Evolutionary conservation across 129 eudicot genomes (phyloP).

Genomic region (Glebionis coronaria): DNA sequence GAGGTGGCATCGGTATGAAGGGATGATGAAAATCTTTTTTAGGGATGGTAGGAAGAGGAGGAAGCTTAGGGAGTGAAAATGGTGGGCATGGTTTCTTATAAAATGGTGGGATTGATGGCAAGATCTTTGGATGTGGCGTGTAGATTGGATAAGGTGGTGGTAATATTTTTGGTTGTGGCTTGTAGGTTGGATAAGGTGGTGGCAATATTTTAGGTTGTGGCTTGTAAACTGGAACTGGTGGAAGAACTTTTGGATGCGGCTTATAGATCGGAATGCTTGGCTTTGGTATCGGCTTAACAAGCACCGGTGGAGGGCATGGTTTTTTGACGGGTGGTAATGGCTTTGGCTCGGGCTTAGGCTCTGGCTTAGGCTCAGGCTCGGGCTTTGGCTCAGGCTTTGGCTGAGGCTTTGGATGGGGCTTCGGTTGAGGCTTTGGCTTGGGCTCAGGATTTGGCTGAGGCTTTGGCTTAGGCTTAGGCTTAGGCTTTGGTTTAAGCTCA

Average conservation of each 20-base stretch:
- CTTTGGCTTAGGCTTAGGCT: conserved; percentile 19
- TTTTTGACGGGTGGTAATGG: background rate
- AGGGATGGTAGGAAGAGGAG: conserved; percentile 42
- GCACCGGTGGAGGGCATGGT: background rate
- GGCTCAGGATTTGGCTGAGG: conserved; percentile 28
- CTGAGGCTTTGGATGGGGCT: conserved; percentile 17
- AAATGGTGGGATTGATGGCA: conserved; percentile 33
- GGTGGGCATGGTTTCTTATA: conserved; percentile 47
- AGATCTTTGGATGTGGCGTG: conserved; percentile 34
- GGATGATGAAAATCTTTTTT: conserved; percentile 45
- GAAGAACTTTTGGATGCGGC: conserved; percentile 3
- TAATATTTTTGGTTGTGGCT: conserved; percentile 32
- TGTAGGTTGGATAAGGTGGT: conserved; percentile 24
- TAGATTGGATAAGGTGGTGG: conserved; percentile 27
- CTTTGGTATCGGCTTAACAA: conserved; percentile 1
- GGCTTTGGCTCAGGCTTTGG: too few relatives aligned
- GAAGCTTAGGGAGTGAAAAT: conserved; percentile 32
- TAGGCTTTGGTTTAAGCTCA: conserved; percentile 21
- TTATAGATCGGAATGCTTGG: conserved; percentile 11
- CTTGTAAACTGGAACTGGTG: conserved; percentile 15
- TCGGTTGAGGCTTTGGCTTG: conserved; percentile 17
- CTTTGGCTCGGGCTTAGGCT: conserved; percentile 19
- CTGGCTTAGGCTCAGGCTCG: background rate
- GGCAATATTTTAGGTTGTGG: conserved; percentile 34
- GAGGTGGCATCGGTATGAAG: conserved; percentile 40